Evolutionary conservation across 345 rosid species (phyloP), one percentile per base, ranked within the genome.

Genomic region (Acer negundo): DNA sequence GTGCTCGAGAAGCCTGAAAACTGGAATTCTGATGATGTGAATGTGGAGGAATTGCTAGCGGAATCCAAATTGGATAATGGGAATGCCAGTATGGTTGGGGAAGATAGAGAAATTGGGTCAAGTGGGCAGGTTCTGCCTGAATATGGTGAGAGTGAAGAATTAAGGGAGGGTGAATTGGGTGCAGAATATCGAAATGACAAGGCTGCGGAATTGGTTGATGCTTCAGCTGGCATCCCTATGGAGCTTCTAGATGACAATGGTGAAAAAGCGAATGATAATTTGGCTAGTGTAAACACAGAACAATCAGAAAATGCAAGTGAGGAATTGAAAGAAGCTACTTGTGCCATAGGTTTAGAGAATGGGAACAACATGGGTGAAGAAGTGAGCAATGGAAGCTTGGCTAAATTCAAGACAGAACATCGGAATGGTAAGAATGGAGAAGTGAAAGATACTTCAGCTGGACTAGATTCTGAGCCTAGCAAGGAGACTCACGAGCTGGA

Each of bases 151-250:
- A 74, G 42, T 55, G 79, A 58, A 23, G 81, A 72, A 42, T n/a
- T 44, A 62, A 67, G 66, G 67, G 87, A 81, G 71, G 77, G 70
- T 72, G 77, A 69, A 62, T 69, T 64, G 56, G 82, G 53, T 83
- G 61, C 69, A 49, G 78, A 77, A 63, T 62, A 62, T 78, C 76
- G 38, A 62, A 70, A 62, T 38, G 23, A 55, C 13, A 69, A 26
- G n/a, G 62, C 65, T 55, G 77, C 17, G 35, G 80, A 19, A 31
- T 16, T 49, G 13, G 75, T 35, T 56, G 81, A 70, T 66, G 59
- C 62, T 2, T 70, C 84, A 51, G 55, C 80, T 77, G 83, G 74
- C 22, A 16, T 66, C 17, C 61, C 0, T 46, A 16, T 12, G 62
- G 70, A 79, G 75, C 66, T 40, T 74, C 77, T n/a, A 63, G 82